Evolutionary conservation across 805 yeast genomes (phyloP), one percentile per base, ranked within the genome.

Genomic region (Kurtzmaniella cleridarum): DNA sequence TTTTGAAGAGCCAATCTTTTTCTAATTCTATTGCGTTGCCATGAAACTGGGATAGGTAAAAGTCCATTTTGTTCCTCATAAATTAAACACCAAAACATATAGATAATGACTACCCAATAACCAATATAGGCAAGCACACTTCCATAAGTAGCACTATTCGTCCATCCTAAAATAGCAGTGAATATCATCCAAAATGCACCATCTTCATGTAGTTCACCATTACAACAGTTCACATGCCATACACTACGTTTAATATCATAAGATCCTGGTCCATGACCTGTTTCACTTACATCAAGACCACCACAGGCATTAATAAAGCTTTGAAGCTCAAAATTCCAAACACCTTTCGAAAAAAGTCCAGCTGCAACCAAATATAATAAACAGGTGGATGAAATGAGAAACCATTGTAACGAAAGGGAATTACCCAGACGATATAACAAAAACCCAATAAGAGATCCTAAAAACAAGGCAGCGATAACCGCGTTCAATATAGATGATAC

Each of bases 91-190:
- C 55, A 53, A 37, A 66, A 57, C 58, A 62, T 56, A 9, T 39
- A 39, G 5, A 59, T 56, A 2, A 67, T 62, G 6, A 55, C 44
- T 7, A 57, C 13, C 74, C 74, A 69, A 47, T 67, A 69, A 5
- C 50, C 48, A 29, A 55, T 51, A 45, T 69, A 69, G 30, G 60
- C 47, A 7, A 51, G 47, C 8, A 69, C 71, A 43, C 71, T 64
- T 4, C 71, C 72, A 49, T 66, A 64, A 3, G 97, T 89, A 2
- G 96, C 96, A 46, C 90, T 78, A 57, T 89, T 89, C 11, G 93
- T 88, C 97, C 97, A 89, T 2, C 97, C 97, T 36, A 89, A 72
- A 4, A 89, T 68, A 1, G 95, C 96, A 27, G 90, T 68, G 43
- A 64, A 59, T 13, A 67, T 60, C 73, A 69, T 68, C 74, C 74